phyloP scores from a whole-genome alignment of 441 rosid genomes.

The Adansonia rubrostipa region DNA sequence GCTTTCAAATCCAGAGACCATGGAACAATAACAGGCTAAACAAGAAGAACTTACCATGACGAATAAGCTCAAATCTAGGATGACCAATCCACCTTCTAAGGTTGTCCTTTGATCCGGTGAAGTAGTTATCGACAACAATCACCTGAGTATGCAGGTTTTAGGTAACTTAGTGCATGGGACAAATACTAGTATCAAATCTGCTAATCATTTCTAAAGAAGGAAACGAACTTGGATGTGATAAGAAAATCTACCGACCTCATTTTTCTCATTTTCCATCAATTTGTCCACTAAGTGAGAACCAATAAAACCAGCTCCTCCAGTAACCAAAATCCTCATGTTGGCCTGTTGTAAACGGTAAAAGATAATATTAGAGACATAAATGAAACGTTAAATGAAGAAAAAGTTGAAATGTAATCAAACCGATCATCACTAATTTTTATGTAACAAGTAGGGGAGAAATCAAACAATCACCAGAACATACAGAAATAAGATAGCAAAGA shows the following conservation, averaged over 20 bases:
- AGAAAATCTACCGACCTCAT: slow-evolving; percentile 53
- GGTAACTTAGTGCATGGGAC: background rate
- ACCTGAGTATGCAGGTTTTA: slow-evolving; percentile 46
- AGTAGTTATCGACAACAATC: slow-evolving; percentile 87
- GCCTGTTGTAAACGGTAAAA: slow-evolving; percentile 53
- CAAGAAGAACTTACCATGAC: slow-evolving; percentile 68
- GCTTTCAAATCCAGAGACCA: background rate
- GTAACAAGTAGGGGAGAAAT: background rate
- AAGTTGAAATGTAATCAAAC: background rate
- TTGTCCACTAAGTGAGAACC: slow-evolving; percentile 94
- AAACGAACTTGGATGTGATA: background rate
- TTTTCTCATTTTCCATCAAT: slow-evolving; percentile 96
- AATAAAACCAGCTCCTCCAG: slow-evolving; percentile 99
- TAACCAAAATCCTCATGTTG: slow-evolving; percentile 91
- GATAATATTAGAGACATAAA: background rate
- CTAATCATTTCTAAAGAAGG: background rate
- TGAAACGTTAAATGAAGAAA: background rate
- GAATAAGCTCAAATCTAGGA: slow-evolving; percentile 98
- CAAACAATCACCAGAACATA: background rate
- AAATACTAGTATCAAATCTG: background rate
- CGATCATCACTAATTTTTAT: background rate
- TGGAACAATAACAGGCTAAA: slow-evolving; percentile 13
- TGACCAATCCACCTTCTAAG: slow-evolving; percentile 93
- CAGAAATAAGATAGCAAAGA: background rate
- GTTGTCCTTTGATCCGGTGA: slow-evolving; percentile 94